Percentiles rank a stretch among this genome's conserved stretches.
These are phyloP conservation scores for Antitrichia curtipendula DNA, from an alignment of 225 moss, liverwort and hornwort species.

Conservation along the genomic window DNA sequence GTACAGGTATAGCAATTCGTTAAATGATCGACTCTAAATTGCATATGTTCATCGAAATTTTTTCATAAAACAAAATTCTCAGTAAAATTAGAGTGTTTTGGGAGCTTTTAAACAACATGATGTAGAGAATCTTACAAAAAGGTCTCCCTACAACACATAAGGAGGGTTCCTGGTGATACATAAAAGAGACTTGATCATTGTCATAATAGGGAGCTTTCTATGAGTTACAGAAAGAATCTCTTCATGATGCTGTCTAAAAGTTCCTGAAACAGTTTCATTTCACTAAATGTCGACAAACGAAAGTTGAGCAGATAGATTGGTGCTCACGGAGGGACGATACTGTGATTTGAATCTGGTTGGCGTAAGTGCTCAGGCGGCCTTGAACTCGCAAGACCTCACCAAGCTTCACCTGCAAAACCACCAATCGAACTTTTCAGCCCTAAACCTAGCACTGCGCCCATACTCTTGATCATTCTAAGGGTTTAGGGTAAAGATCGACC, in stretches of 20 bases:
- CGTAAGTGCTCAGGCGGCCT: slow-evolving; percentile 52
- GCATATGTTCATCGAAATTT: not conserved
- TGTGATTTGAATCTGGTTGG: slow-evolving; percentile 63
- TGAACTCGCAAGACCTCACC: slow-evolving; percentile 53
- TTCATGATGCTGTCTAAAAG: not conserved
- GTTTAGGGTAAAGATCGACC: not conserved
- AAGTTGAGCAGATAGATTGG: not conserved
- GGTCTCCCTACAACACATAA: not conserved
- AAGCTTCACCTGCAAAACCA: slow-evolving; percentile 14
- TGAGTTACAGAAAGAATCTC: not conserved
- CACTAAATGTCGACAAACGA: no score
- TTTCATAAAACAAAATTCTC: not conserved
- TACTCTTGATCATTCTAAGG: not conserved
- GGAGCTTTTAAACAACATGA: not conserved
- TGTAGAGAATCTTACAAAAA: not conserved
- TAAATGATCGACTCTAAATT: not conserved
- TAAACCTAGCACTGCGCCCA: not conserved
- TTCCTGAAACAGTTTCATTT: not conserved
- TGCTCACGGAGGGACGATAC: slow-evolving; percentile 46
- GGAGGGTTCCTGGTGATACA: not conserved
- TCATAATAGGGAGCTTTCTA: not conserved
- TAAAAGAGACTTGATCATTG: not conserved
- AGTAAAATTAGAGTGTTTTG: not conserved
- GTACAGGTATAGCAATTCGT: not conserved
- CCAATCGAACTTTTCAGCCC: not conserved